Evolutionary conservation across 192 early-diverging fungal species (phyloP).

Genomic region (Backusella liffmaniae): DNA sequence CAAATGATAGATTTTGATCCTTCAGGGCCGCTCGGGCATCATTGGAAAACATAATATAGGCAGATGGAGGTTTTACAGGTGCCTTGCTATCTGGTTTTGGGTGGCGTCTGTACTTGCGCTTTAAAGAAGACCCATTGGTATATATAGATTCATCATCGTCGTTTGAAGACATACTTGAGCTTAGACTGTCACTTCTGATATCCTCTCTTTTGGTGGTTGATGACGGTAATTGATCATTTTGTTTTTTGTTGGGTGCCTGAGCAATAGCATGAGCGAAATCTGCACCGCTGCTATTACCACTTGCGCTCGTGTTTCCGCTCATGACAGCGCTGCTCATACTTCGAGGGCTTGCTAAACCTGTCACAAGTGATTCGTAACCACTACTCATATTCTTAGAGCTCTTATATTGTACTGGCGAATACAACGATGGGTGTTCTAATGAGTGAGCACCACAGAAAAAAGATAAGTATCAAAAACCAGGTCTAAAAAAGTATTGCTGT

Average conservation of each 20-base stretch:
- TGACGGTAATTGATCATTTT: not conserved
- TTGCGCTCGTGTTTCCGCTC: not conserved
- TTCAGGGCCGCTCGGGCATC: slow-evolving; percentile 36
- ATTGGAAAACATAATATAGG: slow-evolving; percentile 47
- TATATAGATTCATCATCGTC: slow-evolving; percentile 8
- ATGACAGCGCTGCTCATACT: not conserved
- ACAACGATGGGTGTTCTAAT: not conserved
- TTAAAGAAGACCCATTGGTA: slow-evolving; percentile 6
- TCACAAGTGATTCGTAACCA: not conserved
- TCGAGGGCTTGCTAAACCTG: not conserved
- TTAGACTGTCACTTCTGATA: not conserved
- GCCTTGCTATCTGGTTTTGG: slow-evolving; percentile 44
- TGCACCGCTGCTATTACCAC: not conserved
- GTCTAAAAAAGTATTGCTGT: not conserved
- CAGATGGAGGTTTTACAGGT: slow-evolving; percentile 44
- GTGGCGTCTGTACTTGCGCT: slow-evolving; percentile 43
- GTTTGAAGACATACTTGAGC: slow-evolving; percentile 16
- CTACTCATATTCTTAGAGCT: not conserved
- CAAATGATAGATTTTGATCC: slow-evolving; percentile 33
- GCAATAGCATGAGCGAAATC: not conserved
- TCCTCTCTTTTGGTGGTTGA: not conserved
- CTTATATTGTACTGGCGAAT: not conserved
- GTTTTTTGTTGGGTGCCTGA: not conserved
- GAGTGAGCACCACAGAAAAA: not conserved
- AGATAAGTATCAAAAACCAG: not conserved